These are phyloP conservation scores for Rhodotorula sp. DNA, from an alignment of 1,284 basidiomycete genomes.

Conservation along the genomic window DNA sequence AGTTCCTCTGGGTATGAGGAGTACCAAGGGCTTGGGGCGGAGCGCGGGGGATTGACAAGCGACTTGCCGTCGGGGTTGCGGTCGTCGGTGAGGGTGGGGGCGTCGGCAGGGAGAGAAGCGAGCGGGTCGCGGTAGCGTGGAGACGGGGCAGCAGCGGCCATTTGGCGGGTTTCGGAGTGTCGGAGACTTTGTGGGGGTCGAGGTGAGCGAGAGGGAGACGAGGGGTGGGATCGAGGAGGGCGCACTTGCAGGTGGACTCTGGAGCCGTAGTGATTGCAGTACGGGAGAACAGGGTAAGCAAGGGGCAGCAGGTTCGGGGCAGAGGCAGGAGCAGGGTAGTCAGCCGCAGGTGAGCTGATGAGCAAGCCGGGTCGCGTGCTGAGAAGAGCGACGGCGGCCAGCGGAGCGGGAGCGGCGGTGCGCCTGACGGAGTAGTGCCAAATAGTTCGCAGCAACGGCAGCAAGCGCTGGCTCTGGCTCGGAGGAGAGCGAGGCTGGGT, in stretches of 20 bases:
- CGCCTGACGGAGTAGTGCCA: too few species aligned
- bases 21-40: constrained; percentile 51
- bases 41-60: constrained; percentile 57
- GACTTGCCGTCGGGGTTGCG: constrained; percentile 64
- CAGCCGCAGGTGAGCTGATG: neutral
- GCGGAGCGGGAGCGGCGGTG: too few species aligned
- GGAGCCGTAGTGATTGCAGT: too few species aligned
- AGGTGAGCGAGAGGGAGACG: neutral
- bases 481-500: too few species aligned
- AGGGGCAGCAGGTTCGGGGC: too few species aligned
- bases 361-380: neutral
- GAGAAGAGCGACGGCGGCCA: neutral
- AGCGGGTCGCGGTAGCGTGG: constrained; percentile 22
- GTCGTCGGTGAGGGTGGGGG: constrained; percentile 56
- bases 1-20: constrained; percentile 23
- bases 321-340: neutral
- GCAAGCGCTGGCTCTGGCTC: too few species aligned
- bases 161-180: neutral
- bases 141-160: neutral
- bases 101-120: neutral
- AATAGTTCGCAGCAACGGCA: too few species aligned
- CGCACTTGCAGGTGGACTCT: too few species aligned
- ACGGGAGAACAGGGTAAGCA: neutral
- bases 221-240: too few species aligned
- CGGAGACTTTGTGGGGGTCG: neutral